Base-by-base conservation (phyloP, 768 basidiomycete genomes). In the Suillus variegatus region DNA sequence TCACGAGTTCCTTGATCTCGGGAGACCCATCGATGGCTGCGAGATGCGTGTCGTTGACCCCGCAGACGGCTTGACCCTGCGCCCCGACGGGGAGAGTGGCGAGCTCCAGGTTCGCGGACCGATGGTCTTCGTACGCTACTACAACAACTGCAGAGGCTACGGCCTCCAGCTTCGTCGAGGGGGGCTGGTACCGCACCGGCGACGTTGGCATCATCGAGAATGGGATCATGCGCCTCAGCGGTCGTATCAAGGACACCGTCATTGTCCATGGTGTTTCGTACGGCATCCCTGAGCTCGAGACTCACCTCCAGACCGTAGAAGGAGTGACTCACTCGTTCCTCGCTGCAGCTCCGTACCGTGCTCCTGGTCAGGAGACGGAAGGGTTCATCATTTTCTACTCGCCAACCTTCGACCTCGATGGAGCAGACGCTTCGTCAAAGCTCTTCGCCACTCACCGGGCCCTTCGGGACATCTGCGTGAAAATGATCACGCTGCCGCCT, bases 171-270 rank as follows among this genome's bases (percentile, higher is more conserved):
- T 84, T 88, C 66, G 78, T 80, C 0, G 67, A 73, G 9, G 84
- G 82, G n/a, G 78, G 83, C 6, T 89, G 87, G 87, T 84, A 85
- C 74, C 82, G 81, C 67, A 87, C 86, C n/a, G 87, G 88, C 1
- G 88, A 89, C 67, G 73, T 84, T 6, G 85, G 81, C 5, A 70
- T 76, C 43, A 69, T 84, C 13, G 66, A 73, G 46, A 71, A 74
- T 8, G 75, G 77, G 4, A 73, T 72, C 63, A 72, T 83, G 62
- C 74, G 73, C 46, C 69, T 82, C n/a, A 71, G 78, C 58, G 78
- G 79, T 3, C 73, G 80, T 58, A 78, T 80, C 67, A 81, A 81
- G 67, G 78, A 80, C 58, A 75, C 72, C 49, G 69, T 81, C 66
- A 80, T 79, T 55, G 78, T 81, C 64, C 79, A 81, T 61, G 79